These are phyloP conservation scores for Firmiana major DNA, from an alignment of 345 rosid genomes.

Conservation along the genomic window DNA sequence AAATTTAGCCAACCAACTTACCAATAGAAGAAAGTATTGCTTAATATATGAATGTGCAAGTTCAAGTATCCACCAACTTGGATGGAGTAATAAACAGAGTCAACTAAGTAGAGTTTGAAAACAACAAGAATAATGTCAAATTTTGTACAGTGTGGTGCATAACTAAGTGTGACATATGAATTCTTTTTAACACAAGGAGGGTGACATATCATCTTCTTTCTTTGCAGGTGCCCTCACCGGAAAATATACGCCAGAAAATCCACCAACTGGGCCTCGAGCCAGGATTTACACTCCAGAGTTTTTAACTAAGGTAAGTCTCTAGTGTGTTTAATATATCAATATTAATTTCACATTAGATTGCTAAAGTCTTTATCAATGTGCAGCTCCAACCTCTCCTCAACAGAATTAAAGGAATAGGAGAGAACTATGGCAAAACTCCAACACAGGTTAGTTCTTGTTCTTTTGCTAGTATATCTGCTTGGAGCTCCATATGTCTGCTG, in stretches of 20 bases:
- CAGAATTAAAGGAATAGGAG: slow-evolving; percentile 69
- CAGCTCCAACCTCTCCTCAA: slow-evolving; percentile 84
- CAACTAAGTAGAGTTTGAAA: background rate
- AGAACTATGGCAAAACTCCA: slow-evolving; percentile 54
- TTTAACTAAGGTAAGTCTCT: slow-evolving; percentile 50
- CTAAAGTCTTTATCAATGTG: slow-evolving; percentile 23
- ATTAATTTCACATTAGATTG: slow-evolving; percentile 5
- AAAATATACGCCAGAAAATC: slow-evolving; percentile 84
- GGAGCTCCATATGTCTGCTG: background rate
- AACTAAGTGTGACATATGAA: background rate
- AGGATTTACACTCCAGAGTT: slow-evolving; percentile 72
- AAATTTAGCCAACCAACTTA: background rate
- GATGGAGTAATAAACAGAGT: background rate
- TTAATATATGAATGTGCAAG: background rate
- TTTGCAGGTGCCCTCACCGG: slow-evolving; percentile 84
- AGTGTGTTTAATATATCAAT: background rate
- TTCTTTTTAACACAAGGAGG: slow-evolving; percentile 3
- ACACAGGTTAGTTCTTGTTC: slow-evolving; percentile 59
- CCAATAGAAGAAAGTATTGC: background rate
- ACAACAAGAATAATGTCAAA: background rate
- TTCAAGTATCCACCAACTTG: background rate
- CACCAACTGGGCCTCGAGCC: slow-evolving; percentile 83
- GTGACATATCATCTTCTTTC: background rate
- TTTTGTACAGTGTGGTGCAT: background rate
- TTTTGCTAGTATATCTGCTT: slow-evolving; percentile 6